Evolutionary conservation across 129 eudicot species (phyloP).

Genomic region (Mikania micrantha): DNA sequence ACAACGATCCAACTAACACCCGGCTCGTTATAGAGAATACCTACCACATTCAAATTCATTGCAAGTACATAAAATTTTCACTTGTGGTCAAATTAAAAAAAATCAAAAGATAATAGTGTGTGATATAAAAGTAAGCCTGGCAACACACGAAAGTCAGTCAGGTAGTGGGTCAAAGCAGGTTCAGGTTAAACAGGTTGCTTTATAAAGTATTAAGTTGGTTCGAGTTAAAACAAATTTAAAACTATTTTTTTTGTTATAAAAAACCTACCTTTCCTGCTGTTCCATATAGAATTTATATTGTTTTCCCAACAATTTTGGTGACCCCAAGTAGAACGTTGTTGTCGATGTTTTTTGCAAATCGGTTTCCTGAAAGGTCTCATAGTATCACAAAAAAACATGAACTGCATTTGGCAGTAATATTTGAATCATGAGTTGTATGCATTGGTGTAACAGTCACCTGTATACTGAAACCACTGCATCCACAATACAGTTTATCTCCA

Average conservation of each 20-base stretch:
- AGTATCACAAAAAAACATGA: neutral
- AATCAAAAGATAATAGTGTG: too few relatives aligned
- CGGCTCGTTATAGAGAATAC: conserved; percentile 59
- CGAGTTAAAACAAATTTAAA: neutral
- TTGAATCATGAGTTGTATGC: neutral
- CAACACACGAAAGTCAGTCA: neutral
- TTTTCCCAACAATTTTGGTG: conserved; percentile 66
- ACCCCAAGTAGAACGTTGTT: conserved; percentile 52
- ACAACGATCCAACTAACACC: conserved; percentile 46
- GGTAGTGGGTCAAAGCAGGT: neutral
- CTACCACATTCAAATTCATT: conserved; percentile 22
- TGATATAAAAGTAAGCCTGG: neutral
- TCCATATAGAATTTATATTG: conserved; percentile 65
- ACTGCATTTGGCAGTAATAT: neutral
- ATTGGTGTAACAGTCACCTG: conserved; percentile 32
- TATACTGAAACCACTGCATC: conserved; percentile 62
- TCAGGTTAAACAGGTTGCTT: neutral
- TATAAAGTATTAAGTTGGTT: neutral
- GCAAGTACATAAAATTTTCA: neutral
- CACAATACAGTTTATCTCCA: conserved; percentile 60
- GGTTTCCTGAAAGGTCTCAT: conserved; percentile 46
- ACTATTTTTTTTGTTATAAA: neutral
- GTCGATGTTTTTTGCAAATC: conserved; percentile 48
- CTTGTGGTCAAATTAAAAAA: neutral
- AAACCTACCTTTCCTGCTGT: conserved; percentile 66